A percentile compares a stretch with the other conserved stretches of the same genome.
These are phyloP conservation scores for Mortierella sp. DNA, from an alignment of 371 early-diverging fungal species.

Conservation along the genomic window DNA sequence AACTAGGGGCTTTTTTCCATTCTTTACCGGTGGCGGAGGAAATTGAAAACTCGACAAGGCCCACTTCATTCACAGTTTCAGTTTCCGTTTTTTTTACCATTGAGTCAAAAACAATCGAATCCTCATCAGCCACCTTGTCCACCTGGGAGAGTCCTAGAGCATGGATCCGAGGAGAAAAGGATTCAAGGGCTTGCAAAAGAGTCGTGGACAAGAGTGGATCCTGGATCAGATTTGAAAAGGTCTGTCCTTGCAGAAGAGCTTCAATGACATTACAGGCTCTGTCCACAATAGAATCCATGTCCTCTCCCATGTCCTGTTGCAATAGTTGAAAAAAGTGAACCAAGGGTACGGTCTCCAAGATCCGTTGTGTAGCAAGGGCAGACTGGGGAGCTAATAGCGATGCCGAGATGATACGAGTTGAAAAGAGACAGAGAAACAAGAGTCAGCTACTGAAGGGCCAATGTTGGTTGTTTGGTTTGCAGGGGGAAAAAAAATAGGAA, in stretches of 20 bases:
- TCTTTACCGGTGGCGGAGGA: no score
- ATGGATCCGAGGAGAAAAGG: constrained; percentile 16
- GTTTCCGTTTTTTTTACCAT: constrained; percentile 11
- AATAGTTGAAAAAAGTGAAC: constrained; percentile 32
- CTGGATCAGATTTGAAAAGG: constrained; percentile 21
- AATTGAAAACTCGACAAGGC: background rate
- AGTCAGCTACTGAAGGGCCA: background rate
- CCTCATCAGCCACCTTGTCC: constrained; percentile 26
- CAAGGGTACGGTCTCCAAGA: constrained; percentile 25
- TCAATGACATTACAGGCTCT: constrained; percentile 28
- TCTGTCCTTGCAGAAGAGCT: constrained; percentile 15
- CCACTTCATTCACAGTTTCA: background rate
- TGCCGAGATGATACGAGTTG: background rate
- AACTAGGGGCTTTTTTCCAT: no score
- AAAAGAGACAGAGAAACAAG: background rate
- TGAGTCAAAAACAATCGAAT: constrained; percentile 6
- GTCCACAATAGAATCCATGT: constrained; percentile 27
- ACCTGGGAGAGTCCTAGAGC: constrained; percentile 35
- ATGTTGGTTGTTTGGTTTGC: background rate
- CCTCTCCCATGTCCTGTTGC: constrained; percentile 30
- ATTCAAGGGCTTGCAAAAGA: constrained; percentile 23
- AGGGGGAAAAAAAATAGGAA: no score
- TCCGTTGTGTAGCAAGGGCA: constrained; percentile 8
- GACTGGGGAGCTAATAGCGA: constrained; percentile 6
- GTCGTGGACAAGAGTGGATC: constrained; percentile 20